Evolutionary conservation across 2,329 filamentous ascomycete species (phyloP), one percentile per base, ranked within the genome.

Genomic region (Hymenoscyphus repandus): DNA sequence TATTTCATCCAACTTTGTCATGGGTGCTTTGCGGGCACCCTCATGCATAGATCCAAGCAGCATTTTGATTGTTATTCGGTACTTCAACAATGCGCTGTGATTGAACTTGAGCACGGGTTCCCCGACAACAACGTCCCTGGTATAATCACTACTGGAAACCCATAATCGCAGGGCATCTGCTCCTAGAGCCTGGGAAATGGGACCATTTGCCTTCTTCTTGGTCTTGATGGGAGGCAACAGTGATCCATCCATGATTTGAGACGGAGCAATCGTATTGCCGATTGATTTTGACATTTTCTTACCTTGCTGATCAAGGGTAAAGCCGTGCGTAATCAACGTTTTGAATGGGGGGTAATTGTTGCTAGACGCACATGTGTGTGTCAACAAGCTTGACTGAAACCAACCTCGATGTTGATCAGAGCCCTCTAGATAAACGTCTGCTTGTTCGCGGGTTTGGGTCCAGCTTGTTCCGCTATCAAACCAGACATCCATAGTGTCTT

Each of bases 401-500:
- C 93, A 99, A 30, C 93, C 93, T 36, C 93, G 86, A 69, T 99
- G 93, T 67, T 99, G 93, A 67, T 99, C 93, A 3, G 86, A 88
- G 31, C 93, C 93, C 71, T 99, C 93, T 2, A 97, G 78, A 65
- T 95, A 97, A 20, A 97, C 79, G 66, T 99, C 90, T 0, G 90
- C 90, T 20, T 67, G 83, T 58, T 66, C 64, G 7, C 68, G 60
- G 27, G 72, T 74, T 64, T 80, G 76, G 3, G 76, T 86, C 93
- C 93, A 99, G 64, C 90, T 96, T 45, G 88, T 96, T 5, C 93
- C 93, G 58, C 93, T 97, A 68, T 99, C 93, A 61, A 99, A 99
- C 93, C 93, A 99, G 9, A 99, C 93, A 68, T 99, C 93, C 93
- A 99, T 99, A 0, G 93, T 99, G 64, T 99, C 93, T 39, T 76